Evolutionary conservation across 2,329 filamentous ascomycete species (phyloP).

Genomic region (Alternaria triticina): DNA sequence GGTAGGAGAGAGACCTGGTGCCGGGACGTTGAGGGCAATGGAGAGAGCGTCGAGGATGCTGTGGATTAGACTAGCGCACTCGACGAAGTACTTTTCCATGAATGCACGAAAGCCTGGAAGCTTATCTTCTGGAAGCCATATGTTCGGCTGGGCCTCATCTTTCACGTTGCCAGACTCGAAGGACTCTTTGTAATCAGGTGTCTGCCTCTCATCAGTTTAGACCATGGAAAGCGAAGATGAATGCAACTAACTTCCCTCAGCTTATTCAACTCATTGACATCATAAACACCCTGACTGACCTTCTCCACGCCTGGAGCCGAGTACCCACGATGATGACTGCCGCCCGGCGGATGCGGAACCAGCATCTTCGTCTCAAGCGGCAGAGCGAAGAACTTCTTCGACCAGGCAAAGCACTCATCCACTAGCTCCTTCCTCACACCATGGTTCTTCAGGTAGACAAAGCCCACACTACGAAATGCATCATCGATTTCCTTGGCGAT

Average conservation of each 20-base stretch:
- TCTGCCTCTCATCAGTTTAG: not conserved
- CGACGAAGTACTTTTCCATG: constrained; percentile 36
- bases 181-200: constrained; percentile 44
- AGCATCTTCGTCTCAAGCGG: constrained; percentile 44
- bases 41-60: constrained; percentile 33
- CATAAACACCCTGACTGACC: constrained; percentile 40
- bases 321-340: constrained; percentile 50
- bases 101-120: constrained; percentile 48
- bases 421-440: constrained; percentile 41
- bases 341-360: constrained; percentile 49
- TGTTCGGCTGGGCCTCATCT: constrained; percentile 46
- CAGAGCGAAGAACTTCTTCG: constrained; percentile 48
- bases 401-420: constrained; percentile 37
- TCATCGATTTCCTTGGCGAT: constrained; percentile 46
- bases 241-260: constrained; percentile 10
- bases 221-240: not conserved
- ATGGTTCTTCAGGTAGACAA: constrained; percentile 52
- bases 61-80: constrained; percentile 30
- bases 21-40: constrained; percentile 28
- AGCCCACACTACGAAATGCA: constrained; percentile 49
- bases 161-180: constrained; percentile 41
- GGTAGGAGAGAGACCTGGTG: constrained; percentile 25
- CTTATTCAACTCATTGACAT: constrained; percentile 20
- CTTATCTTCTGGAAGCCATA: constrained; percentile 49
- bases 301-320: constrained; percentile 48